Base-by-base conservation (phyloP, 305 asterid genomes). In the Solanum hybrid region DNA sequence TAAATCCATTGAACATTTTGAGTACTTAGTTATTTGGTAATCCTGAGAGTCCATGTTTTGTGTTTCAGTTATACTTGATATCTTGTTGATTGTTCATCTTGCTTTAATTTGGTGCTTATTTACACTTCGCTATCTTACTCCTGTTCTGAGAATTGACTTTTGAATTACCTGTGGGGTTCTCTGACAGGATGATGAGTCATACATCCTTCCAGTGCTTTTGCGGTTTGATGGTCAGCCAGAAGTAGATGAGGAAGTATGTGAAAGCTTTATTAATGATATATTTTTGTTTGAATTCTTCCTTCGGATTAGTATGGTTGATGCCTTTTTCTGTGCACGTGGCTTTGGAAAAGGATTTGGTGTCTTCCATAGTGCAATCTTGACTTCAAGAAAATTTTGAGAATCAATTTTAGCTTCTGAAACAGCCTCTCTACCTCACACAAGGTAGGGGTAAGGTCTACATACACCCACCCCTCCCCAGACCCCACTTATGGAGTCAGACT, bases 141-240 rank as follows among this genome's bases (percentile, higher is more conserved):
- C 34, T 26, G 87, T 8, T 39, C 71, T 42, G 87, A 37, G 35
- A 57, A 22, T 24, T 77, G 77, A 64, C 87, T 22, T 88, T 77
- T 77, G 78, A 37, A 76, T 51, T 24, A 40, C 85, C 73, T 86
- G 10, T 90, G n/a, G 34, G 73, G 28, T 75, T 82, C 88, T 22
- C 40, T 92, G 86, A 89, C 85, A 97, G 99, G 98, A 96, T 91
- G 98, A 96, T 85, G 99, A 97, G 88, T 96, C 98, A 11, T 96
- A 95, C 94, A 93, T 96, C 92, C 92, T 97, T 80, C 99, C 99
- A 11, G 99, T 97, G 92, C 96, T 97, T 86, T 92, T 97, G 86
- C 94, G 94, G 86, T 97, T 96, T 92, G 98, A 96, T 87, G 99
- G 99, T 91, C 97, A 94, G 92, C 98, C 99, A 85, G 98, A 96